Evolutionary conservation across 2,329 filamentous ascomycete genomes (phyloP), one percentile per base, ranked within the genome.

Genomic region (Exophiala phaeomuriformis): DNA sequence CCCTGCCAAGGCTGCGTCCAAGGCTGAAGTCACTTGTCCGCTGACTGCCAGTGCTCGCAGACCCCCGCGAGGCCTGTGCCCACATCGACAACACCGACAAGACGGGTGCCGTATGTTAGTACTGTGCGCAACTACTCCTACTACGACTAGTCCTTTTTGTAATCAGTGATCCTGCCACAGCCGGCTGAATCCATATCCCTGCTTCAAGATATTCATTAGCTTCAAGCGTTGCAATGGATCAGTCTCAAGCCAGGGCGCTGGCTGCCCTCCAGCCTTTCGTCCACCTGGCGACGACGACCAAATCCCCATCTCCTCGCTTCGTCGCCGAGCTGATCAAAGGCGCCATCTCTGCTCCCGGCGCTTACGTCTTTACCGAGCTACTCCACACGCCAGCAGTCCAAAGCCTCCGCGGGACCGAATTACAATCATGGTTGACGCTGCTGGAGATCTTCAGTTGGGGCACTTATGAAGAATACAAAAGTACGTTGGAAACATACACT

Each of bases 321-420:
- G 86, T 90, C 40, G 85, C 87, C 65, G 90, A 95, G 68, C 81
- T 97, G 50, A 81, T 97, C 68, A 82, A 79, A 42, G 88, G 90
- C 71, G 93, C 90, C 57, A 97, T 90, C 47, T 90, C 89, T n/a
- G 84, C 84, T 52, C 83, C 87, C 30, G 88, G 90, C 70, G 95
- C 90, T 61, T 98, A 85, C 70, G 80, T 97, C 72, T 98, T 98
- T 74, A 82, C 87, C 62, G 91, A 97, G 73, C 84, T 98, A n/a
- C 83, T 98, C 36, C 79, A 86, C 64, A 83, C 84, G 1, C 82
- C 87, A 0, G 83, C 88, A 63, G 83, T 97, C 61, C 86, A 93
- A 70, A 78, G 81, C 8, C 82, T 97, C 42, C 70, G 75, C 29
- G 72, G 71, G 37, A 75, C 67, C 37, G 68, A 73, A 7, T 69